These are phyloP conservation scores for Cyclocybe cylindracea DNA, from an alignment of 768 basidiomycete species.

Conservation along the genomic window DNA sequence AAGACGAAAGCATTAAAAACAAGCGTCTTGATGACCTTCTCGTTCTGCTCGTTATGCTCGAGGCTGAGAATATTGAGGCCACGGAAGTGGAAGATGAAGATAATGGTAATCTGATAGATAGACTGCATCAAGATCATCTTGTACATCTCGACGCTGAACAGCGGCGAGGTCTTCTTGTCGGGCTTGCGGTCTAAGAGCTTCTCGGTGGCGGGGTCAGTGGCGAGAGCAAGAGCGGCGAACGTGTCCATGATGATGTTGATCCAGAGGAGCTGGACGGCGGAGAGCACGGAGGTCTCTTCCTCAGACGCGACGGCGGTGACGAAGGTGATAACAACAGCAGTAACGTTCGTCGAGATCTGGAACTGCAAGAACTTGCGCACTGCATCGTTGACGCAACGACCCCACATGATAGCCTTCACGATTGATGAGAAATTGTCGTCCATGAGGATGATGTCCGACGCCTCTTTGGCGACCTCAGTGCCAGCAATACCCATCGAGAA, in stretches of 20 bases:
- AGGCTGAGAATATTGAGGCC: conserved; percentile 73
- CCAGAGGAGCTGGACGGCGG: conserved; percentile 97
- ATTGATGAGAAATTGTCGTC: conserved; percentile 96
- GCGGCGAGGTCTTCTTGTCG: conserved; percentile 83
- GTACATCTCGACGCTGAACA: conserved; percentile 94
- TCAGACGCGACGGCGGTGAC: conserved; percentile 83
- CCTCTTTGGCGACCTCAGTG: conserved; percentile 98
- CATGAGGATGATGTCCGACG: conserved; percentile 98
- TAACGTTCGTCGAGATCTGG: conserved; percentile 92
- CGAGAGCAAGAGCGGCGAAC: conserved; percentile 95
- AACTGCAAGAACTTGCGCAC: conserved; percentile 98
- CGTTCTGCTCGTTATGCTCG: conserved; percentile 35
- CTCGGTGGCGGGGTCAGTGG: conserved; percentile 91
- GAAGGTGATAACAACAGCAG: conserved; percentile 93
- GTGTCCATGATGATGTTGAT: conserved; percentile 99
- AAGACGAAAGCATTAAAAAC: conserved; percentile 99
- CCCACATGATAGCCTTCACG: conserved; percentile 98
- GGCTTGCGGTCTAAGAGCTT: conserved; percentile 85
- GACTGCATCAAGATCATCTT: conserved; percentile 95
- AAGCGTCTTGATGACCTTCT: conserved; percentile 70
- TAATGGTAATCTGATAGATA: conserved; percentile 78
- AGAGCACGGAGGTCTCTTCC: conserved; percentile 80
- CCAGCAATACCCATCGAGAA: conserved; percentile 97
- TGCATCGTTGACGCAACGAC: conserved; percentile 96
- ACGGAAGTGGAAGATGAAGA: conserved; percentile 87